Evolutionary conservation across 2,329 filamentous ascomycete species (phyloP), one percentile per base, ranked within the genome.

Genomic region (Neurospora crassa): DNA sequence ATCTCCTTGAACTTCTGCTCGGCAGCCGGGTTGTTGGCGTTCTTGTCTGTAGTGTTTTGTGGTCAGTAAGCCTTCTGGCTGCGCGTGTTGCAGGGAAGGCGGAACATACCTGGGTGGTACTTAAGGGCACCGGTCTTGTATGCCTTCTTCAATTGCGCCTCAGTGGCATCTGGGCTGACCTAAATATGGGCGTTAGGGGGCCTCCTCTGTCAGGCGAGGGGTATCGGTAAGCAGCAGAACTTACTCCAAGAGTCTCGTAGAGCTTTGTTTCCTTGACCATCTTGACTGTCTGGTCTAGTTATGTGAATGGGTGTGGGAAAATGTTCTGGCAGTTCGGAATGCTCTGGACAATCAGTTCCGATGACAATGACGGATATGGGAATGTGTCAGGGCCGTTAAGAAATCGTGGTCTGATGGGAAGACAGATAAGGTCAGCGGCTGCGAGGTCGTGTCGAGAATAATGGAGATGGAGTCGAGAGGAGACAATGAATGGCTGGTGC

Each of bases 1-100:
- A 97, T 88, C 78, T 97, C 94, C 86, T 99, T 98, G 90, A 99
- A 99, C 83, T 97, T 99, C 73, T 97, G 94, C 77, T 95, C 94
- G 69, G 96, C 94, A 37, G 90, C 92, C 53, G 94, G 94, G 85
- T 97, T 96, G 85, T 96, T 90, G 75, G 91, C 89, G 83, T 99
- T 99, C 88, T 99, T 99, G 83, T 99, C 95, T 96, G 76, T 47
- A 69, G 24, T 7, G 24, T 29, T 63, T 8, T 14, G 14, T 14
- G 18, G 53, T 63, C 12, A 24, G 40, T 16, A 59, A 37, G 7
- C 24, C 12, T 29, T 20, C 8, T 45, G n/a, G 69, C 74, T 59
- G 74, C 67, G 18, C 29, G 59, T 29, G n/a, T 40, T 14, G 2
- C 40, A 53, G 16, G 7, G 40, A 24, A 67, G 37, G 20, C 59